Evolutionary conservation across 2,329 filamentous ascomycete species (phyloP).

Genomic region (Chaetomium sp.): DNA sequence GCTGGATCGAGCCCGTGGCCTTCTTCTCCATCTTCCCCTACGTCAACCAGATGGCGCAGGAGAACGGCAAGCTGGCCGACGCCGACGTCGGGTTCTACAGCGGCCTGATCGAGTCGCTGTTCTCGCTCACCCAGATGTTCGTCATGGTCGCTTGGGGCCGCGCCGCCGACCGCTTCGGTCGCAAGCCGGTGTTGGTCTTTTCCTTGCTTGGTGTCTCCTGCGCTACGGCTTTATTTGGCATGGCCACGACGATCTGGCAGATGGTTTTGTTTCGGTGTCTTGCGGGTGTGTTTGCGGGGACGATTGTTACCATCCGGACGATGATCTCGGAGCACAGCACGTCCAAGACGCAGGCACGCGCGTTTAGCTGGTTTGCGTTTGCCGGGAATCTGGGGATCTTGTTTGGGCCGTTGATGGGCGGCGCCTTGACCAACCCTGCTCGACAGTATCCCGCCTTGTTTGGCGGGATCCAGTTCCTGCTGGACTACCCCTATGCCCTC

Average conservation of each 20-base stretch:
- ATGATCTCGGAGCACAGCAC: constrained; percentile 73
- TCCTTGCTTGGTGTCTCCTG: constrained; percentile 59
- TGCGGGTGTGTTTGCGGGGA: constrained; percentile 68
- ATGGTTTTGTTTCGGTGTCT: constrained; percentile 68
- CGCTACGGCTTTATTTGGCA: constrained; percentile 59
- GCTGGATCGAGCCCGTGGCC: constrained; percentile 68
- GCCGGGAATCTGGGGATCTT: constrained; percentile 68
- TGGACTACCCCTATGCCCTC: constrained; percentile 59
- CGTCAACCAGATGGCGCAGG: constrained; percentile 68
- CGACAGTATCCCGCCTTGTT: constrained; percentile 56
- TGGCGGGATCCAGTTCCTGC: constrained; percentile 49
- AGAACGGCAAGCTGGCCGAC: constrained; percentile 54
- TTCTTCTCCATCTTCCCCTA: constrained; percentile 81
- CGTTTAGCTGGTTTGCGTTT: constrained; percentile 74
- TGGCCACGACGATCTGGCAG: constrained; percentile 60
- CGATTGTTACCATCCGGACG: constrained; percentile 65
- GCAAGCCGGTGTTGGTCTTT: constrained; percentile 64
- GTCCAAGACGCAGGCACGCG: constrained; percentile 60
- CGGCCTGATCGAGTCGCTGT: constrained; percentile 67
- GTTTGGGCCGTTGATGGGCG: constrained; percentile 63
- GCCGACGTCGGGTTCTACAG: constrained; percentile 74
- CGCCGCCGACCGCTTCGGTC: constrained; percentile 60
- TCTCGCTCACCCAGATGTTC: constrained; percentile 68
- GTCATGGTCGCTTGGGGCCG: constrained; percentile 71
- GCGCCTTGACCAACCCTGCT: constrained; percentile 61